These are phyloP conservation scores for Ophiocordyceps camponoti-rufipedis DNA, from an alignment of 2,329 filamentous ascomycete species.

Conservation along the genomic window DNA sequence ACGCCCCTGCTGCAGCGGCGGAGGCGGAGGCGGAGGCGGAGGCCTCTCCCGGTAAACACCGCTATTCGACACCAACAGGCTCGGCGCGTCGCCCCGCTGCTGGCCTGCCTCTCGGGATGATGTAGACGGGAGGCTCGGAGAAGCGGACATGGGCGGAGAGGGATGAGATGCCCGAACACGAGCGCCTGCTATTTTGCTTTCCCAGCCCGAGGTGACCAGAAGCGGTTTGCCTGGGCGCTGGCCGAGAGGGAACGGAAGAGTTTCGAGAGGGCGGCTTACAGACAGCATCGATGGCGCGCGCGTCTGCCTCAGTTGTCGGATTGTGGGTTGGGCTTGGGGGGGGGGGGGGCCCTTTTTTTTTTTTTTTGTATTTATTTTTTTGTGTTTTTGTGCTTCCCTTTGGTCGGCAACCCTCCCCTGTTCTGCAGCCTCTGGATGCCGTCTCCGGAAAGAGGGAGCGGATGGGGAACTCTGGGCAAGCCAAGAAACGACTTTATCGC, in stretches of 20 bases:
- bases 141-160: constrained; percentile 59
- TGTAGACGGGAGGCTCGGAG: constrained; percentile 42
- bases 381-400: background rate
- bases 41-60: constrained; percentile 29
- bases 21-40: constrained; percentile 8
- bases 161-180: constrained; percentile 40
- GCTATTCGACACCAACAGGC: constrained; percentile 25
- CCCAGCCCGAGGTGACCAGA: constrained; percentile 19
- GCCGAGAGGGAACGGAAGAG: constrained; percentile 29
- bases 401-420: too few relatives aligned
- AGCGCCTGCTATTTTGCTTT: constrained; percentile 36
- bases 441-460: too few relatives aligned
- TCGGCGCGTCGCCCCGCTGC: constrained; percentile 18
- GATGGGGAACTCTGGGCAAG: too few relatives aligned
- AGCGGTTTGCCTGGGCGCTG: constrained; percentile 38
- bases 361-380: background rate
- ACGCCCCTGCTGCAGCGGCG: constrained; percentile 2
- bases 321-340: background rate
- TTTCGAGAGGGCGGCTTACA: constrained; percentile 23
- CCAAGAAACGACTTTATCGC: too few relatives aligned
- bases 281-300: constrained; percentile 31
- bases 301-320: background rate
- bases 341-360: background rate
- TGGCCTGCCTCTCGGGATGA: constrained; percentile 34
- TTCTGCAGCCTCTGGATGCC: too few relatives aligned